Percentiles rank a stretch among this genome's conserved stretches.
Evolutionary conservation across 768 basidiomycete species (phyloP).

Genomic region (Rhodosporidiobolus sp.): DNA sequence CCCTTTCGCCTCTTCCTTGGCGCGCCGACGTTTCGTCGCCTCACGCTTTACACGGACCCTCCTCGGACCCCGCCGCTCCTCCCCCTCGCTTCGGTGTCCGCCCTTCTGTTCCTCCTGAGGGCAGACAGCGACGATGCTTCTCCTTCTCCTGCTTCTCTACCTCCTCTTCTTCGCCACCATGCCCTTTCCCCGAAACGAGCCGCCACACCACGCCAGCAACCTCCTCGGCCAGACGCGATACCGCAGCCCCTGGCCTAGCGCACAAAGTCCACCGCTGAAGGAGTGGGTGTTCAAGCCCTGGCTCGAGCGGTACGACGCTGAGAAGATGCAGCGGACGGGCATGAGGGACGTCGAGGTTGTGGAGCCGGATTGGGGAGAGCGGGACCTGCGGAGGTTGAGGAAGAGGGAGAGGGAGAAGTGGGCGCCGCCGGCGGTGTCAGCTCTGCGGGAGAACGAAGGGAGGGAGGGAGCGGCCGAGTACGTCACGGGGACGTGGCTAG

Average conservation of each 20-base stretch:
- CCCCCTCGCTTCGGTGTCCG: too few relatives aligned
- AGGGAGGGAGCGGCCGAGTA: not conserved
- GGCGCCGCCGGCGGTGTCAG: too few relatives aligned
- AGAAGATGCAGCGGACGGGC: not conserved
- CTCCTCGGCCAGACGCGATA: not conserved
- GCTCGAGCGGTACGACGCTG: not conserved
- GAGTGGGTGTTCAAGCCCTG: not conserved
- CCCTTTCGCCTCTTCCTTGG: too few relatives aligned
- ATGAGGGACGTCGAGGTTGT: not conserved
- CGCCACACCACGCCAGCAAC: not conserved
- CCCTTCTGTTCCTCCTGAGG: too few relatives aligned
- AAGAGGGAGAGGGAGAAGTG: not conserved
- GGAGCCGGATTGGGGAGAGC: not conserved
- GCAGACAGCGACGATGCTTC: too few relatives aligned
- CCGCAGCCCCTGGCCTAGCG: not conserved
- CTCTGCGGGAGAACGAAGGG: too few relatives aligned
- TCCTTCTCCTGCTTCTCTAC: too few relatives aligned
- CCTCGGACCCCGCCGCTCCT: too few relatives aligned
- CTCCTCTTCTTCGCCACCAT: too few relatives aligned
- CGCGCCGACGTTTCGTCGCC: too few relatives aligned
- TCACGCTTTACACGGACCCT: too few relatives aligned
- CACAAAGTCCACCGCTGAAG: not conserved
- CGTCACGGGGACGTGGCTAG: not conserved
- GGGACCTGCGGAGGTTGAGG: not conserved
- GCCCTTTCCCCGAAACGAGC: not conserved